Base-by-base conservation (phyloP, 139 green algal genomes). In the Micromonas commoda region DNA sequence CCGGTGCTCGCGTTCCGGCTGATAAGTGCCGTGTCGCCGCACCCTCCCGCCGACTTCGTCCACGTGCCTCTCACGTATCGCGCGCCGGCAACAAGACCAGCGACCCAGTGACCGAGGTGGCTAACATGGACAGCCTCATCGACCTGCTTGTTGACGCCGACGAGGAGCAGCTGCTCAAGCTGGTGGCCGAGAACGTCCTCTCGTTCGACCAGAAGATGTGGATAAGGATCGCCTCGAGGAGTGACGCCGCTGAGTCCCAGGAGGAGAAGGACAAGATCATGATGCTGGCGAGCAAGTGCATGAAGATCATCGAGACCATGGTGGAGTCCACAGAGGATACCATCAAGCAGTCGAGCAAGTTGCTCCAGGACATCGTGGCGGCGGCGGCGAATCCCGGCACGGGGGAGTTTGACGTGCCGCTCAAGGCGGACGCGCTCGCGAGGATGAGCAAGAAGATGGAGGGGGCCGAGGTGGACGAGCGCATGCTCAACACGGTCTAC, bases 151-250 rank as follows among this genome's bases (percentile, higher is more conserved):
- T 75, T 21, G 29, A 28, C 26, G 37, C 37, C 20, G 37, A 61
- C 26, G 71, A 68, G 9, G 71, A 78, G 6, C 13, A 93, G 85
- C 81, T 96, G 45, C 83, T 81, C 0, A 86, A 87, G 64, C 32
- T 87, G 21, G 91, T 96, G 0, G 90, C 88, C 0, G 87, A 97
- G 71, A 96, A 97, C 82, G 86, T 97, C 21, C 78, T 96, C 34
- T 76, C 63, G 19, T 91, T 96, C 53, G 91, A 97, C 80, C 88
- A 91, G 37, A 90, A 91, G 64, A 96, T 97, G 71, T 97, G 92
- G 92, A 84, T 97, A 68, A 86, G 93, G 5, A 61, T 97, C 26
- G 93, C 93, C 45, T 87, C 92, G 0, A 87, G 93, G 54, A 87
- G 82, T 23, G 92, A 97, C 77, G 85, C 82, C 0, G 84, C 89